Percentiles rank a stretch among this genome's conserved stretches.
Conservation (phyloP, 768 basidiomycete genomes). For the Xerocomus potaroensis region DNA sequence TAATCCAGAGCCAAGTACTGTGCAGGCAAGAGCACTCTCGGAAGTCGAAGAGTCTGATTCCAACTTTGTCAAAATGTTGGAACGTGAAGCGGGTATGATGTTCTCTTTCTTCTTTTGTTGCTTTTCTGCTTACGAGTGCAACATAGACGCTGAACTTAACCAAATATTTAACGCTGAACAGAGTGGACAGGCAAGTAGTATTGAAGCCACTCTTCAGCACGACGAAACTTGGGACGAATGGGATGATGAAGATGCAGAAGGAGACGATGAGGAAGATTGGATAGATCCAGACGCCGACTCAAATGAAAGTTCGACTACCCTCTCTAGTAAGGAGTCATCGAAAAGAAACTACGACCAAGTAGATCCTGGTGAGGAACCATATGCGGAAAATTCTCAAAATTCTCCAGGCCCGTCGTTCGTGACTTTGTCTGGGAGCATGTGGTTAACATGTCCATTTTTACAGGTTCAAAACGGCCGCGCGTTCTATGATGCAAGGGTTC, state of each 20-base stretch:
- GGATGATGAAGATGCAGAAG: conserved; percentile 40
- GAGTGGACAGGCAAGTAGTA: conserved; percentile 14
- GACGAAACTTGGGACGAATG: conserved; percentile 29
- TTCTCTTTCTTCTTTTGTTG: not conserved
- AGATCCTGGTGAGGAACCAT: conserved; percentile 39
- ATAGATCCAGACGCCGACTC: conserved; percentile 45
- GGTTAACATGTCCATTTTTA: not conserved
- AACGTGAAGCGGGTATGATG: conserved; percentile 29
- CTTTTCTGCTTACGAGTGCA: conserved; percentile 4
- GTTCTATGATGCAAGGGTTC: conserved; percentile 28
- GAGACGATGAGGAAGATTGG: conserved; percentile 42
- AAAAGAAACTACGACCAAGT: conserved; percentile 48
- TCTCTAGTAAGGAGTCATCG: conserved; percentile 51
- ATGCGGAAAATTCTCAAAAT: conserved; percentile 29
- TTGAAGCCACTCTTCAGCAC: conserved; percentile 14
- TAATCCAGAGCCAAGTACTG: conserved; percentile 12
- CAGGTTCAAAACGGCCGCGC: conserved; percentile 45
- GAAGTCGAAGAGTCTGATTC: conserved; percentile 28
- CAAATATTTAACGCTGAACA: conserved; percentile 16
- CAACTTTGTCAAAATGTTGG: conserved; percentile 23
- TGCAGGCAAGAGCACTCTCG: conserved; percentile 4
- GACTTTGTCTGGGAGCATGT: no score
- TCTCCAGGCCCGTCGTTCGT: conserved; percentile 42
- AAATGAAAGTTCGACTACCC: conserved; percentile 50
- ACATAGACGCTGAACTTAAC: conserved; percentile 26